These are phyloP conservation scores for Pestalotiopsis sp. DNA, from an alignment of 2,329 filamentous ascomycete genomes.

Conservation along the genomic window DNA sequence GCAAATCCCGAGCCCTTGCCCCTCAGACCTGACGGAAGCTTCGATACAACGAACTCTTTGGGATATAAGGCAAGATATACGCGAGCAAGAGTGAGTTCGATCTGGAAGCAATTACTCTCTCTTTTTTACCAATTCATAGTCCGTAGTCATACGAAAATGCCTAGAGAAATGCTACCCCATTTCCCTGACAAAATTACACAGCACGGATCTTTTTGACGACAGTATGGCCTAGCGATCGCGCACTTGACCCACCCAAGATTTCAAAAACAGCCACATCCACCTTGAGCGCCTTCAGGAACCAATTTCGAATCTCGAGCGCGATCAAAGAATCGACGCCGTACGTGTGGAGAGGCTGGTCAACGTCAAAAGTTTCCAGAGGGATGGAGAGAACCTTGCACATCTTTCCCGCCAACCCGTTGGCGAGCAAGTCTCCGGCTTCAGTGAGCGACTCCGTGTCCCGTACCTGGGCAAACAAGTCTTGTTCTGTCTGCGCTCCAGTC, in stretches of 20 bases:
- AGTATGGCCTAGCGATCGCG: too few species aligned
- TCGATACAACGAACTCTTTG: conserved; percentile 4
- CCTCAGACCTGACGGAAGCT: conserved; percentile 4
- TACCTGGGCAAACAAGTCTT: too few species aligned
- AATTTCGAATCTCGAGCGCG: conserved; percentile 14
- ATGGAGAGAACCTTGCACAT: background rate
- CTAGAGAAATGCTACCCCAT: too few species aligned
- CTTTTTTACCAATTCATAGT: too few species aligned
- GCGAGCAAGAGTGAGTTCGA: conserved; percentile 2
- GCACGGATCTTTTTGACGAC: too few species aligned
- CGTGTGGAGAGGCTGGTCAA: background rate
- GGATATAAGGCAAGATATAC: conserved; percentile 2
- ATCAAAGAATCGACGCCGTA: conserved; percentile 12
- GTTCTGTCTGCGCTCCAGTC: too few species aligned
- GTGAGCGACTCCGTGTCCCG: too few species aligned
- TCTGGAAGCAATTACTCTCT: background rate
- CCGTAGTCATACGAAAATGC: too few species aligned
- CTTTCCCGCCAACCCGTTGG: conserved; percentile 1
- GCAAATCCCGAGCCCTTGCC: background rate
- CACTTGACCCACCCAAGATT: background rate
- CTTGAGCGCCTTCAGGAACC: conserved; percentile 18
- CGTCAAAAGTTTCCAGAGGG: background rate
- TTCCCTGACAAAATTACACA: too few species aligned
- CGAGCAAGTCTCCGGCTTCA: background rate
- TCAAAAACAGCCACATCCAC: conserved; percentile 4